Base-by-base conservation (phyloP, 345 rosid genomes). In the Arabidopsis arenosa region DNA sequence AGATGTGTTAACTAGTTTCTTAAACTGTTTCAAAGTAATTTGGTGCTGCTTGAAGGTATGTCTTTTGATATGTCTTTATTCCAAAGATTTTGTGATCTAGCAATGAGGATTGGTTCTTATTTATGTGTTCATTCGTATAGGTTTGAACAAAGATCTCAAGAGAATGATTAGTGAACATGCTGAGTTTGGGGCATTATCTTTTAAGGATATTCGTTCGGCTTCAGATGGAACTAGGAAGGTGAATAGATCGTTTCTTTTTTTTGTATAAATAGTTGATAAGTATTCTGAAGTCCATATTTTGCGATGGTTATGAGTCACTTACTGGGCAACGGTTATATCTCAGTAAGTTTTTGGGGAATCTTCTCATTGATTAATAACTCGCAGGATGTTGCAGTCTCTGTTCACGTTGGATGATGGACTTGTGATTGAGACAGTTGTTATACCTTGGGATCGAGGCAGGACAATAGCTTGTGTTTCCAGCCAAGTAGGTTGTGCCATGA, bases 401-500 rank as follows among this genome's bases (percentile, higher is more conserved):
- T 95, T 92, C 66, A 79, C 76, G 62, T 84, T 95, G 84, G 90
- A 85, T 64, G 96, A 92, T 83, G 97, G 90, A 49, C 77, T 92
- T 69, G 83, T 86, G 47, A 87, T 90, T 23, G 97, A 92, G 85
- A 90, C 97, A 0, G 97, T 92, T 61, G 82, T 88, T 66, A 92
- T 92, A 75, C 99, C 99, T 49, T 92, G 97, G 11, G 87, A 87
- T 79, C 81, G 93, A 18, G 96, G 96, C 49, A 89, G 97, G 80
- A 86, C 83, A 10, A 95, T 97, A 9, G 93, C 92, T 71, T 95
- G 97, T 59, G 97, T 92, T 60, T 90, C 99, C 7, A 92, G 99
- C 63, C 97, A 92, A 83, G 97, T 89, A 9, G 97, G 97, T 12
- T 94, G 97, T 39, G 96, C 96, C 60, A 90, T 95, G 97, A 90